Evolutionary conservation across 1,139 yeast species (phyloP).

Genomic region (Diutina ranongensis): DNA sequence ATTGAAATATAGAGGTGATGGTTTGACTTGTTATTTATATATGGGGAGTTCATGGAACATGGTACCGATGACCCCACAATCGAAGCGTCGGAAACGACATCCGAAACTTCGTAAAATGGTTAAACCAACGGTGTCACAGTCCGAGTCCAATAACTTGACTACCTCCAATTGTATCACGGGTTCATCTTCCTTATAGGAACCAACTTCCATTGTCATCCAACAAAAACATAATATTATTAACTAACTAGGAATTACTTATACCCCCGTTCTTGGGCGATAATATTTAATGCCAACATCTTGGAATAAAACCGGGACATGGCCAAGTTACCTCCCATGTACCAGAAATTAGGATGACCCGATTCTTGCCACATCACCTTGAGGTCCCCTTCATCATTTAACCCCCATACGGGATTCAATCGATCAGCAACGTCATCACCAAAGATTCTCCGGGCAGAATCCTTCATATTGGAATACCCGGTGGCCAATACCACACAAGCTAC

Average conservation of each 20-base stretch:
- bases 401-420: constrained; percentile 21
- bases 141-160: no score
- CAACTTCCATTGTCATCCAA: no score
- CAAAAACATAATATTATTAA: background rate
- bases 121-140: no score
- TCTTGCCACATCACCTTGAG: constrained; percentile 24
- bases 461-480: constrained; percentile 33
- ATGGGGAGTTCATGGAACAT: background rate
- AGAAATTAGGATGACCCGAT: constrained; percentile 24
- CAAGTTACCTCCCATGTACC: constrained; percentile 39
- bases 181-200: no score
- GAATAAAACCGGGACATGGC: constrained; percentile 35
- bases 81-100: no score
- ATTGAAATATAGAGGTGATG: no score
- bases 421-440: constrained; percentile 23
- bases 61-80: no score
- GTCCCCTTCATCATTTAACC: constrained; percentile 25
- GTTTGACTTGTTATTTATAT: background rate
- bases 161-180: no score
- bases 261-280: constrained; percentile 14
- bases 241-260: no score
- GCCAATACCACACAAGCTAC: constrained; percentile 30
- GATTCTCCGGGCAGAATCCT: constrained; percentile 24
- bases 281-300: constrained; percentile 21
- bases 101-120: no score